These are phyloP conservation scores for Termitomyces sp. DNA, from an alignment of 768 basidiomycete species.

Conservation along the genomic window DNA sequence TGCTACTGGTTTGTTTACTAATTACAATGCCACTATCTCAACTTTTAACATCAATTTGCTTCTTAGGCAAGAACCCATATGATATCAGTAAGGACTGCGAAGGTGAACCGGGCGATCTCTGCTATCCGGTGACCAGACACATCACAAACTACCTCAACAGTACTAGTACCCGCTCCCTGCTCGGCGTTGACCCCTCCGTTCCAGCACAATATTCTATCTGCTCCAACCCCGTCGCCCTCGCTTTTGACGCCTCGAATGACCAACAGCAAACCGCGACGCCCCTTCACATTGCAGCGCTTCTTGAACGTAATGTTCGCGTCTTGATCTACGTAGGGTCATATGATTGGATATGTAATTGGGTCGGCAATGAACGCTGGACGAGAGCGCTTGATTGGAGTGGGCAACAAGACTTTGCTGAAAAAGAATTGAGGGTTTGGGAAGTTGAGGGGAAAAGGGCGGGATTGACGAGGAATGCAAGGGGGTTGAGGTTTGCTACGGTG, in stretches of 20 bases:
- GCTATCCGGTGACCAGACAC: conserved; percentile 53
- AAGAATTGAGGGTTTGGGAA: conserved; percentile 53
- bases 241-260: conserved; percentile 47
- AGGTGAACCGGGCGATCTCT: conserved; percentile 42
- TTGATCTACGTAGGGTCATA: conserved; percentile 69
- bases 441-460: conserved; percentile 42
- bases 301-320: conserved; percentile 66
- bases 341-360: conserved; percentile 75
- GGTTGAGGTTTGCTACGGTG: conserved; percentile 61
- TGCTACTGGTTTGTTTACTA: conserved; percentile 29
- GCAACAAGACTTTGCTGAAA: conserved; percentile 31
- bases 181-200: conserved; percentile 58
- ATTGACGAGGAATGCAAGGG: conserved; percentile 32
- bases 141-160: conserved; percentile 61
- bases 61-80: conserved; percentile 52
- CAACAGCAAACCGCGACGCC: conserved; percentile 34
- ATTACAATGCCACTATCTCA: not conserved
- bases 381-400: conserved; percentile 70
- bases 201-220: conserved; percentile 30
- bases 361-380: conserved; percentile 73
- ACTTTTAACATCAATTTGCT: not conserved
- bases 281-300: conserved; percentile 57
- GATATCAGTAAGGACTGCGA: conserved; percentile 64
- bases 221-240: conserved; percentile 32
- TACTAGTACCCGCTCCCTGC: conserved; percentile 41